Percentiles rank a stretch among this genome's conserved stretches.
phyloP scores from a whole-genome alignment of 768 basidiomycete genomes.

The Asterophora lycoperdoides region DNA sequence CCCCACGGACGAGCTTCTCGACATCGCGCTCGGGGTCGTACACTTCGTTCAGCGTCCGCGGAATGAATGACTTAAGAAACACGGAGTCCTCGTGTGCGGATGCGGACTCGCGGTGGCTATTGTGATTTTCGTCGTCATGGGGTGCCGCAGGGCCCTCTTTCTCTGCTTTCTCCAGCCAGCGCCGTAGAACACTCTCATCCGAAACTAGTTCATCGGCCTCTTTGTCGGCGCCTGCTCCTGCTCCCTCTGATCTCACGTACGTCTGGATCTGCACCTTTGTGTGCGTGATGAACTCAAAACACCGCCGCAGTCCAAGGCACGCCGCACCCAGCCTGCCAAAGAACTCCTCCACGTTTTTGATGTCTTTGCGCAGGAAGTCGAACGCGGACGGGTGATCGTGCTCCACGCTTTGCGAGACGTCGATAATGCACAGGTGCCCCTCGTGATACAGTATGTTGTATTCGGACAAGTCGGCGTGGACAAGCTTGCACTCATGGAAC shows the following conservation, averaged over 20 bases:
- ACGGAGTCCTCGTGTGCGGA: constrained; percentile 77
- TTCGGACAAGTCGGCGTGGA: constrained; percentile 97
- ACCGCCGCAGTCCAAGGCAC: constrained; percentile 73
- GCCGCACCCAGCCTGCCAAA: constrained; percentile 72
- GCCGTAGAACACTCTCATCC: constrained; percentile 26
- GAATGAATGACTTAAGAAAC: constrained; percentile 90
- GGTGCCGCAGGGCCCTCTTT: background rate
- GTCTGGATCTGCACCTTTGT: constrained; percentile 49
- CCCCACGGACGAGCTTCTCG: constrained; percentile 65
- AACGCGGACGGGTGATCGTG: constrained; percentile 96
- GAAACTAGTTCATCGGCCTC: constrained; percentile 23
- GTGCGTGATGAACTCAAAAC: constrained; percentile 86
- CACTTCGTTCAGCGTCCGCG: constrained; percentile 86
- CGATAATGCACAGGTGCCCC: constrained; percentile 85
- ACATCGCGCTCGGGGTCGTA: constrained; percentile 94
- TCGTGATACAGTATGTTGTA: constrained; percentile 94
- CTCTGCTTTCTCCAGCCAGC: constrained; percentile 44
- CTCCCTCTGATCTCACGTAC: constrained; percentile 10
- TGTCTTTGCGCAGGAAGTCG: constrained; percentile 90
- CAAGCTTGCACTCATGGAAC: constrained; percentile 88
- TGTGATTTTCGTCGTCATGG: constrained; percentile 1
- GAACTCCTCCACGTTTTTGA: constrained; percentile 91
- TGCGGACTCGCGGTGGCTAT: constrained; percentile 3
- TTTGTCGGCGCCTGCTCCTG: background rate
- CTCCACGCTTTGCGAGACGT: constrained; percentile 98